These are phyloP conservation scores for Mesembryanthemum crystallinum DNA, from an alignment of 148 eudicot genomes.

Conservation along the genomic window DNA sequence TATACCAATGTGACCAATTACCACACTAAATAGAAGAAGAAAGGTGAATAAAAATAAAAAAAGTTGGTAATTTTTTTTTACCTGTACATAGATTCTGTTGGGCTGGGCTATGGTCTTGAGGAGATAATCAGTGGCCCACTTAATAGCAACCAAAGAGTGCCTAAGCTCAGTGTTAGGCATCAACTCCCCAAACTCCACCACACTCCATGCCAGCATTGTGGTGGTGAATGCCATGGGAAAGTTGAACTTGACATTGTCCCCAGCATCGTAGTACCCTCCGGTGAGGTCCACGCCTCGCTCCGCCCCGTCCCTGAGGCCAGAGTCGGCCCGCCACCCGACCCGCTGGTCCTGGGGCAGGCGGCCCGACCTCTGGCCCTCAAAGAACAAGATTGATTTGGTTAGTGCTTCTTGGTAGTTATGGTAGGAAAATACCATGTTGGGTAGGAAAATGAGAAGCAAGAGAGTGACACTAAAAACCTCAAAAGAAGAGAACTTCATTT, in stretches of 20 bases:
- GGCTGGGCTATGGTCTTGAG: conserved; percentile 74
- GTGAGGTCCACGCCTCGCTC: conserved; percentile 46
- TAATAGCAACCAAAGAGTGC: conserved; percentile 60
- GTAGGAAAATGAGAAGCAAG: conserved; percentile 2
- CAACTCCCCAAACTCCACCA: conserved; percentile 67
- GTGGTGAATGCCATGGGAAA: conserved; percentile 97
- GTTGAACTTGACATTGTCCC: conserved; percentile 87
- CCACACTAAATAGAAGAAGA: not conserved
- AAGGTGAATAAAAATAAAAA: not conserved
- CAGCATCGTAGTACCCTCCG: conserved; percentile 92
- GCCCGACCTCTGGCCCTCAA: conserved; percentile 91
- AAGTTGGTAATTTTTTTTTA: conserved; percentile 1
- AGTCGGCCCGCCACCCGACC: conserved; percentile 51
- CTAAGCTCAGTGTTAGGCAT: conserved; percentile 62
- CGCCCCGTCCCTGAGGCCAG: conserved; percentile 68
- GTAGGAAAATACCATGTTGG: conserved; percentile 24
- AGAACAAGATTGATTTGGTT: conserved; percentile 62
- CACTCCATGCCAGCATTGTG: conserved; percentile 95
- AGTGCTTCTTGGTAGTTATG: conserved; percentile 68
- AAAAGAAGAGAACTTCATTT: conserved; percentile 10
- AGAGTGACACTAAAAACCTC: conserved; percentile 15
- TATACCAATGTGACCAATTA: no score
- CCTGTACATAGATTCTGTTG: conserved; percentile 78
- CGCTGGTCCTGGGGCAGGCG: conserved; percentile 63
- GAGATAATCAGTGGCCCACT: conserved; percentile 82